These are phyloP conservation scores for Boechera divaricarpa DNA, from an alignment of 345 rosid genomes.

Conservation along the genomic window DNA sequence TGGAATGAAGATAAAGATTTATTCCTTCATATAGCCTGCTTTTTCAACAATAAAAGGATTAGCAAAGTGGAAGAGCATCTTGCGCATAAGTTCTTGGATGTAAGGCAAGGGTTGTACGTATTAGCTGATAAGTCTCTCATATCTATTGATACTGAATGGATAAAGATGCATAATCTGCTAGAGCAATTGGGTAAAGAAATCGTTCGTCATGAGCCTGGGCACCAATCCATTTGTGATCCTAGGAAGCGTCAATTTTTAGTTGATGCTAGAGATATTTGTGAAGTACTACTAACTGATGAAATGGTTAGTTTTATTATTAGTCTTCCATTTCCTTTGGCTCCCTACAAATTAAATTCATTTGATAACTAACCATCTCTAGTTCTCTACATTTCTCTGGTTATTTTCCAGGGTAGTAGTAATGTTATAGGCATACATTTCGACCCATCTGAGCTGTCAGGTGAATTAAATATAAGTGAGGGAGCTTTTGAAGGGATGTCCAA, in stretches of 20 bases:
- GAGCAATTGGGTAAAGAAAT: slow-evolving; percentile 10
- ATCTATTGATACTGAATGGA: background rate
- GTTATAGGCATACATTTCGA: slow-evolving; percentile 7
- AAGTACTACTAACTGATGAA: background rate
- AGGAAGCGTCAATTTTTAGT: background rate
- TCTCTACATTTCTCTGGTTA: fast-evolving
- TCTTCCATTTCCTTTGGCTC: background rate
- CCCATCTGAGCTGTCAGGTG: background rate
- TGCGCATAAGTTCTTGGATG: background rate
- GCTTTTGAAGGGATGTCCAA: slow-evolving; percentile 13
- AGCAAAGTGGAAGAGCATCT: background rate
- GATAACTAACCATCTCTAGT: background rate
- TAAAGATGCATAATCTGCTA: slow-evolving; percentile 4
- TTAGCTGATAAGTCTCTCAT: background rate
- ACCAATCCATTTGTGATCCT: background rate
- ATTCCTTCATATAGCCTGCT: background rate
- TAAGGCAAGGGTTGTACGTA: background rate
- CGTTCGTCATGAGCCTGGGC: background rate
- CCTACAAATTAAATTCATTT: background rate
- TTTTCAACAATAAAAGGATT: background rate
- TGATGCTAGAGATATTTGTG: background rate
- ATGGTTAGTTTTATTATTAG: background rate
- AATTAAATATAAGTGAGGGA: background rate
- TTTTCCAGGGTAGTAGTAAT: slow-evolving; percentile 16
- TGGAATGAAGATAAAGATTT: background rate